Percentiles rank a stretch among this genome's conserved stretches.
These are phyloP conservation scores for Tolypocladium cylindrosporum DNA, from an alignment of 2,329 filamentous ascomycete genomes.

Conservation along the genomic window DNA sequence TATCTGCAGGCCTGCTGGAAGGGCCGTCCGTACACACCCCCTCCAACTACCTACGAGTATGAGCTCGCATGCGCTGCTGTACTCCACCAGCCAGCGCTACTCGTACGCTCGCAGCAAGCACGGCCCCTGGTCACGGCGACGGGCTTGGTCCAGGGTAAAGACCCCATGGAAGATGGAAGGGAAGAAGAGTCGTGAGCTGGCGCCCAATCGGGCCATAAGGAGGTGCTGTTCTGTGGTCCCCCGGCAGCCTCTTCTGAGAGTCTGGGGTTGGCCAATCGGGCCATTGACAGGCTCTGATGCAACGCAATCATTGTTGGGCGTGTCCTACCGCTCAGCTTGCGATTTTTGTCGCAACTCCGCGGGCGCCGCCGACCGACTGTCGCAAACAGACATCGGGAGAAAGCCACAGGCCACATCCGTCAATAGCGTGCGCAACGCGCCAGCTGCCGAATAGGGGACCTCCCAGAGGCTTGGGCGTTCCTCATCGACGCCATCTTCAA, in stretches of 20 bases:
- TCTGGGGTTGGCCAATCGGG: slow-evolving; percentile 20
- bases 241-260: slow-evolving; percentile 4
- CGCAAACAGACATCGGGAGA: background rate
- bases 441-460: background rate
- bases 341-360: slow-evolving; percentile 4
- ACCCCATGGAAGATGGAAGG: background rate
- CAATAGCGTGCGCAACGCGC: background rate
- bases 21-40: background rate
- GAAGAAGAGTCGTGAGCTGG: background rate
- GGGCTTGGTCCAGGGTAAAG: background rate
- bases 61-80: background rate
- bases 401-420: background rate
- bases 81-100: too few relatives aligned
- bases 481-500: background rate
- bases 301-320: background rate
- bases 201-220: background rate
- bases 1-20: background rate
- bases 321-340: background rate
- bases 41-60: background rate
- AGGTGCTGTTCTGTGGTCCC: background rate
- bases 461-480: background rate
- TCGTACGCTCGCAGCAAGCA: background rate
- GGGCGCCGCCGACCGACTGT: background rate
- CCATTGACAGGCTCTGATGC: background rate
- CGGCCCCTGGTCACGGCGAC: background rate